These are phyloP conservation scores for Bondarzewia mesenterica DNA, from an alignment of 1,284 basidiomycete species.

Conservation along the genomic window DNA sequence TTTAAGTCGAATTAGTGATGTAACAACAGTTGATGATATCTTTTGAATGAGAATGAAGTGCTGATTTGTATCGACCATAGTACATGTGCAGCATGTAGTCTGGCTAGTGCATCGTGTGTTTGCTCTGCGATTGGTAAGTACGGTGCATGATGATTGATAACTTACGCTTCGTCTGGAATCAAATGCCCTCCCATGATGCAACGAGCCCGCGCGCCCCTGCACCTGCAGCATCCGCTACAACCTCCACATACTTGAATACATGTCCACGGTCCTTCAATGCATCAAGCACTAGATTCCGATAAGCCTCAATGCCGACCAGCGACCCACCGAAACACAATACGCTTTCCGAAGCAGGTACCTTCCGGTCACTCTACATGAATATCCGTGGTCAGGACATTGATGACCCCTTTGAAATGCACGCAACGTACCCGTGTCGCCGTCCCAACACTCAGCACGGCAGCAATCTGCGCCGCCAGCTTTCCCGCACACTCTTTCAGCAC, in stretches of 20 bases:
- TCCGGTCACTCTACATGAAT: conserved; percentile 3
- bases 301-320: conserved; percentile 50
- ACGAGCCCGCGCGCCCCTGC: conserved; percentile 42
- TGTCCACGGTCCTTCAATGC: conserved; percentile 49
- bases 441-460: conserved; percentile 34
- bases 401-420: not conserved
- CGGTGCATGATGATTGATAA: not conserved
- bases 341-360: conserved; percentile 34
- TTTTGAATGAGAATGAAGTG: no score
- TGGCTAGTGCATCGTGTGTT: no score
- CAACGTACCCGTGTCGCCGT: conserved; percentile 13
- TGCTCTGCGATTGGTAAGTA: no score
- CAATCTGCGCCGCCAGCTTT: conserved; percentile 54
- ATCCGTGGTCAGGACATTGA: not conserved
- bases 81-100: no score
- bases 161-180: not conserved
- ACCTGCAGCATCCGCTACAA: conserved; percentile 59
- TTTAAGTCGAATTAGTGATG: no score
- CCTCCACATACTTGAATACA: conserved; percentile 53
- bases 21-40: no score
- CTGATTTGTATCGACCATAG: no score
- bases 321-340: conserved; percentile 71
- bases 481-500: conserved; percentile 46
- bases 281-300: conserved; percentile 53
- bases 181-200: conserved; percentile 7